These are phyloP conservation scores for Candida endomychidarum DNA, from an alignment of 805 yeast species.

Conservation along the genomic window DNA sequence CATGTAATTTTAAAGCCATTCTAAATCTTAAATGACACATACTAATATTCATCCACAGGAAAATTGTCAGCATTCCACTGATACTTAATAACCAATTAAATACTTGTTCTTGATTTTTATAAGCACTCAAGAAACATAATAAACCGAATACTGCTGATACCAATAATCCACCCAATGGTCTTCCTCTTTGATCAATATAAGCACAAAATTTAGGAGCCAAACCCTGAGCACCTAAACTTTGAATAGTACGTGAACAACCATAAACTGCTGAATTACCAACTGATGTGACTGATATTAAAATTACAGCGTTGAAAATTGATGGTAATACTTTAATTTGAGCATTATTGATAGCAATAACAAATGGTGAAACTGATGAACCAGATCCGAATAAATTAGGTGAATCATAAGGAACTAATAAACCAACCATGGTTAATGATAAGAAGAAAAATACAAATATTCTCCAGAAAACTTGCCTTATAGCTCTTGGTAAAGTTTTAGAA, in stretches of 20 bases:
- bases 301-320: conserved; percentile 71
- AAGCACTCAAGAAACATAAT: conserved; percentile 39
- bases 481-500: conserved; percentile 37
- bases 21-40: conserved; percentile 43
- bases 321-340: conserved; percentile 68
- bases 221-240: conserved; percentile 69
- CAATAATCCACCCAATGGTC: conserved; percentile 41
- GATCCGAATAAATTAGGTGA: conserved; percentile 44
- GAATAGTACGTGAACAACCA: conserved; percentile 70
- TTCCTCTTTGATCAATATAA: conserved; percentile 41
- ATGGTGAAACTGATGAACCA: conserved; percentile 66
- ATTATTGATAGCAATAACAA: conserved; percentile 65
- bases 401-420: conserved; percentile 50
- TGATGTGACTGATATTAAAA: conserved; percentile 68
- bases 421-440: conserved; percentile 32
- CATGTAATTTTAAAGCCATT: conserved; percentile 35
- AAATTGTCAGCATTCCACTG: conserved; percentile 41
- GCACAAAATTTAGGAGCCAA: conserved; percentile 54
- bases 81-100: conserved; percentile 44
- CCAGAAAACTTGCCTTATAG: conserved; percentile 46
- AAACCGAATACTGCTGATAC: conserved; percentile 36
- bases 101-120: conserved; percentile 28
- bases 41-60: conserved; percentile 43
- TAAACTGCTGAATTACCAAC: conserved; percentile 76
- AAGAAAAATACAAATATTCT: conserved; percentile 42